Percentiles rank a stretch among this genome's conserved stretches.
Evolutionary conservation across 164 flowering plant genomes (phyloP).

Genomic region (Sedum album): DNA sequence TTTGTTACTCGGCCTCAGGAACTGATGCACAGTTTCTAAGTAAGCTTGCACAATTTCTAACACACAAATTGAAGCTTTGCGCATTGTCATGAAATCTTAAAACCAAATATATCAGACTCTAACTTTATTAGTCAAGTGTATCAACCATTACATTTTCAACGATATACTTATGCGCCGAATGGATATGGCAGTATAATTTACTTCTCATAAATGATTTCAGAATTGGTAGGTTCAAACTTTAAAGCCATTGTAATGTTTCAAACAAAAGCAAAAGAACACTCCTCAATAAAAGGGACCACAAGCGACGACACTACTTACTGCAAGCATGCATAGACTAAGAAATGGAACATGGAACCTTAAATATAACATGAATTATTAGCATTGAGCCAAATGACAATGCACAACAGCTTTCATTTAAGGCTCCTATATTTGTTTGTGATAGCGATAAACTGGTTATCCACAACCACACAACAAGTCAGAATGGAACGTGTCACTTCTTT

Average conservation of each 20-base stretch:
- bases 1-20: background rate
- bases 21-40: background rate
- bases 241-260: background rate
- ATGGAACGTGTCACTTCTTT: background rate
- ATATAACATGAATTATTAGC: background rate
- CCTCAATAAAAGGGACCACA: background rate
- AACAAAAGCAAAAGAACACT: background rate
- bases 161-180: background rate
- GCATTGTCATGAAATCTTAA: background rate
- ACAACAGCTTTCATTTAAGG: background rate
- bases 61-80: background rate
- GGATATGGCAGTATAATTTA: background rate
- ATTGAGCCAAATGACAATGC: background rate
- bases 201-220: conserved; percentile 2
- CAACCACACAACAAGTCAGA: background rate
- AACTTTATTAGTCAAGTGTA: background rate
- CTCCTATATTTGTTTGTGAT: background rate
- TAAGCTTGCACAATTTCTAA: background rate
- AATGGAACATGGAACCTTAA: conserved; percentile 3
- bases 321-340: background rate
- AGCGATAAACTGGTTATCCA: background rate
- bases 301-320: background rate
- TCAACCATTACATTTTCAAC: too few species aligned
- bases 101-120: background rate
- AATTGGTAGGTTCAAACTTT: background rate